Evolutionary conservation across 345 rosid species (phyloP), one percentile per base, ranked within the genome.

Genomic region (Populus euphratica): DNA sequence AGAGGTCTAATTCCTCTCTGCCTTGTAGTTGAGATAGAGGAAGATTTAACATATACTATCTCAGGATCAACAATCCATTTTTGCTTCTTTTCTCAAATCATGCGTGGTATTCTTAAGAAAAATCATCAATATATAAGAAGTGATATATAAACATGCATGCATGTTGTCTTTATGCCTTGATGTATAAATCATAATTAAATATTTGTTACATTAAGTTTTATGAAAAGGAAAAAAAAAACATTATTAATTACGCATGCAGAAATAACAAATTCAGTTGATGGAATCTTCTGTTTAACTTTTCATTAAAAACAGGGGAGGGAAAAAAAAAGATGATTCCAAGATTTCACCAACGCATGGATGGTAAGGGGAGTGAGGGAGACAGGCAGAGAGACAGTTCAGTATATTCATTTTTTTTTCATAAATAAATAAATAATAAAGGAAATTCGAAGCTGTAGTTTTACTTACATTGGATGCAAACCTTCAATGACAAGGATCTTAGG

Each of bases 391-490:
- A 20, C 23, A 52, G 59, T 17, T 6, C 10, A 52, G 59, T 59
- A 10, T 10, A 23, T 59, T 25, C 63, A 52, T 59, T 10, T 41
- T 41, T 41, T 8, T 41, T 41, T 3, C 59, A 17, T 6, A 44
- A 11, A 25, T 10, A 23, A 47, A 38, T 41, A 25, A n/a, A 47
- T 47, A 47, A 14, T 13, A 67, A 41, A 43, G 27, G 64, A 52
- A 68, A 10, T 18, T 50, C 38, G 21, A 54, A 10, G 25, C 21
- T 38, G 67, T 66, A 56, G 50, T 68, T 18, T 25, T 25, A 81
- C 97, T 93, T 88, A 96, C 99, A 96, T 93, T 47, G 99, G 99
- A 72, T 96, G 99, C 71, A 96, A 84, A 27, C 99, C 99, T 92
- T 96, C 99, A 79, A 96, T 93, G 77, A 96, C 98, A 65, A 92